Base-by-base conservation (phyloP, 2,329 filamentous ascomycete species). In the Lasiodiplodia sp. region DNA sequence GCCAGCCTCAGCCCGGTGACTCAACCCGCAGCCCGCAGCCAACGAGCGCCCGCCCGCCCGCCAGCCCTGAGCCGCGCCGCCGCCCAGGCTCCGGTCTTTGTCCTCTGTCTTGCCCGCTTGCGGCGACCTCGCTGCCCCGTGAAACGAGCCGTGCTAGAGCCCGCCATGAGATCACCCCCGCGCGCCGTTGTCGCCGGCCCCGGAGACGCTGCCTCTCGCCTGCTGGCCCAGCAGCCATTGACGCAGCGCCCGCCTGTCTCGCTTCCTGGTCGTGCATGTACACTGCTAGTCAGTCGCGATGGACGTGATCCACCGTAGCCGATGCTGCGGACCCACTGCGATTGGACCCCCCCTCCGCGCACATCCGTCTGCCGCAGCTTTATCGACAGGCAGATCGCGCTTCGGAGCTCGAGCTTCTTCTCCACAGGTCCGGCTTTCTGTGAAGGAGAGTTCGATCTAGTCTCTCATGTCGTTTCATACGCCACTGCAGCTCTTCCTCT, bases 261-360 rank as follows among this genome's bases (percentile, higher is more conserved):
- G 31, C 31, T 34, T 37, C 60, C 28, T 64, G 37, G 60, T 23
- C 11, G 44, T 14, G 40, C 58, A 49, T 52, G 47, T 64, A 31
- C 40, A 14, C 40, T 64, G 60, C 60, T 64, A 64, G 60, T 64
- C 60, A 64, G 55, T 37, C 21, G 55, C n/a, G 60, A 64, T 64
- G 25, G 47, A 8, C 60, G 28, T 64, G 60, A 64, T 64, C 47
- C 60, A 51, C 60, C 60, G 23, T 64, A 64, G 60, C 60, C 60
- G 60, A 64, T 31, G 6, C 14, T 40, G 60, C 47, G 60, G 60
- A 64, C 60, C 60, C 60, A 64, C 60, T 28, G 47, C 38, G 60
- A 49, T 64, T 64, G 60, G 60, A 64, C n/a, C 60, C 60, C 31
- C 58, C 58, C 58, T 63, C 58, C 40, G 58, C 57, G 57, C 58